Conservation (phyloP, 805 yeast genomes). For the Starmerella apis region DNA sequence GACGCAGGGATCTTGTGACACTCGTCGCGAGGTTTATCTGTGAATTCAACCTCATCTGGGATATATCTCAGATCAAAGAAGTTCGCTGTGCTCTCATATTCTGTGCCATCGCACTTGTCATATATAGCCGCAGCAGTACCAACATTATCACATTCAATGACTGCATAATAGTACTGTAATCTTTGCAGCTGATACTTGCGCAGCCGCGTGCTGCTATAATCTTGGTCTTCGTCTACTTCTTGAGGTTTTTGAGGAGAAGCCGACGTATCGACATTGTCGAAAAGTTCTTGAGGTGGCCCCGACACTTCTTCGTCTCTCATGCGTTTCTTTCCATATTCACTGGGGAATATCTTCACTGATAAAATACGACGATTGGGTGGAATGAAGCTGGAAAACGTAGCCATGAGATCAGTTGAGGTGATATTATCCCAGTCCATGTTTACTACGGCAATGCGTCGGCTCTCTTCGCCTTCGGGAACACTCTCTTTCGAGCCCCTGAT, state of each 20-base stretch:
- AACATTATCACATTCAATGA: constrained; percentile 69
- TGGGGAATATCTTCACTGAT: constrained; percentile 67
- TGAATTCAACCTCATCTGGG: constrained; percentile 87
- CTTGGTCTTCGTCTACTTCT: constrained; percentile 58
- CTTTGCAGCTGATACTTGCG: constrained; percentile 89
- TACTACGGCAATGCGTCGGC: constrained; percentile 75
- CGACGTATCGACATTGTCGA: constrained; percentile 36
- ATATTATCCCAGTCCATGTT: constrained; percentile 97
- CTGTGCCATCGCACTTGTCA: constrained; percentile 85
- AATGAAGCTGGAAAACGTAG: constrained; percentile 75
- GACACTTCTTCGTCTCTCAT: constrained; percentile 81
- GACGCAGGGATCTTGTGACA: constrained; percentile 63
- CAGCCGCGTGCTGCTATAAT: constrained; percentile 71
- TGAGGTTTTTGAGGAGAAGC: constrained; percentile 28
- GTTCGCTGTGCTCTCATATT: constrained; percentile 91
- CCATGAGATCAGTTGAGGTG: constrained; percentile 76
- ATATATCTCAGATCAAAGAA: constrained; percentile 84
- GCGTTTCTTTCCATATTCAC: constrained; percentile 86
- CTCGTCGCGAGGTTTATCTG: constrained; percentile 60
- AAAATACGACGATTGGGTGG: constrained; percentile 62
- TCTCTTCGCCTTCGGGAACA: constrained; percentile 82
- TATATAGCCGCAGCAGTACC: constrained; percentile 66
- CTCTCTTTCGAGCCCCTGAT: constrained; percentile 29
- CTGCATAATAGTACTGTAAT: constrained; percentile 84
- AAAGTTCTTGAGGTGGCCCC: constrained; percentile 86